These are phyloP conservation scores for Lactarius trivialis DNA, from an alignment of 768 basidiomycete genomes.

Conservation along the genomic window DNA sequence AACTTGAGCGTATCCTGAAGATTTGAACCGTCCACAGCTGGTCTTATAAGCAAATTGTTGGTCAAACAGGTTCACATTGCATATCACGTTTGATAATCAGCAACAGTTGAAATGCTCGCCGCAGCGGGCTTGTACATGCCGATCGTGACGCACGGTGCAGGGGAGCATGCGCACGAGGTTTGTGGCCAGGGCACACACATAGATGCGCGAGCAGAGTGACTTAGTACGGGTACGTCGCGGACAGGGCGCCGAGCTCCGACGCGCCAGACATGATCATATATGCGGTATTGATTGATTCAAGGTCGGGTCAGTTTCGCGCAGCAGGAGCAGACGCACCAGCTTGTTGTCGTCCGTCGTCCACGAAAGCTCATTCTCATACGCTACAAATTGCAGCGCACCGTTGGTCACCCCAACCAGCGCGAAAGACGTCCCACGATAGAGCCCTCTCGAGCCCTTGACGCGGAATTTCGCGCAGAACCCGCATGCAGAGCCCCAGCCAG, in stretches of 20 bases:
- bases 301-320: not conserved
- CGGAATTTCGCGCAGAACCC: not conserved
- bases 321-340: not conserved
- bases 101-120: no score
- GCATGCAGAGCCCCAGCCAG: no score
- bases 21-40: no score
- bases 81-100: no score
- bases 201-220: not conserved
- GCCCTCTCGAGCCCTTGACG: not conserved
- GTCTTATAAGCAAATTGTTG: no score
- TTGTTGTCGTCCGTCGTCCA: not conserved
- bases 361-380: not conserved
- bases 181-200: not conserved
- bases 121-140: not conserved
- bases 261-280: not conserved
- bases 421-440: not conserved
- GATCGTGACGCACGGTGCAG: slow-evolving; percentile 46
- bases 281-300: not conserved
- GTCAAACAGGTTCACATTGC: no score
- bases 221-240: not conserved
- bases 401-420: not conserved
- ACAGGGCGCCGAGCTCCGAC: not conserved
- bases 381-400: not conserved
- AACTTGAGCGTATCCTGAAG: no score
- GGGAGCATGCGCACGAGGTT: slow-evolving; percentile 28